Evolutionary conservation across 2,329 filamentous ascomycete species (phyloP).

Genomic region (Phaeosphaeria sp.): DNA sequence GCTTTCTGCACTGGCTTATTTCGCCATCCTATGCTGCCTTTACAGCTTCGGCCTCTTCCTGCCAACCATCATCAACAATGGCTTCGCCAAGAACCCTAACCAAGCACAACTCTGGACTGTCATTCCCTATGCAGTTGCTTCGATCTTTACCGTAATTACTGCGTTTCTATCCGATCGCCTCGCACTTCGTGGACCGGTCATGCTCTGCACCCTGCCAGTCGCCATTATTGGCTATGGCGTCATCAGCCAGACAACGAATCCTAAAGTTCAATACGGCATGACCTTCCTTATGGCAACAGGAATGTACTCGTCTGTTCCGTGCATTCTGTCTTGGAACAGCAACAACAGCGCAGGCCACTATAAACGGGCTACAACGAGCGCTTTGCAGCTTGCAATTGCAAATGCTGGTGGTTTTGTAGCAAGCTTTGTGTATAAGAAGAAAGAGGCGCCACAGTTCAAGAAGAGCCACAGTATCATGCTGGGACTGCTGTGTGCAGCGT

Average conservation of each 20-base stretch:
- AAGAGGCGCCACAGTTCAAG: conserved; percentile 64
- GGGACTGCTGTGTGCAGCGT: conserved; percentile 65
- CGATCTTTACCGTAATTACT: conserved; percentile 58
- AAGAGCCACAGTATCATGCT: conserved; percentile 68
- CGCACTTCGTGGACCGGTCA: conserved; percentile 64
- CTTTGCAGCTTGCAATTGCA: conserved; percentile 69
- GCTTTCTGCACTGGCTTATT: conserved; percentile 68
- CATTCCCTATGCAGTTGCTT: conserved; percentile 68
- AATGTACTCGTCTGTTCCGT: conserved; percentile 68
- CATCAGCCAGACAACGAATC: conserved; percentile 62
- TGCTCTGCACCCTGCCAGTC: conserved; percentile 68
- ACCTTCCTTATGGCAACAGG: conserved; percentile 72
- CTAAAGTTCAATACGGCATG: conserved; percentile 67
- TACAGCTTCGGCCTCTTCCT: conserved; percentile 72
- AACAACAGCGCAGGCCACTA: conserved; percentile 75
- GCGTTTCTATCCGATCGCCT: conserved; percentile 68
- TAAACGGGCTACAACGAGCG: conserved; percentile 71
- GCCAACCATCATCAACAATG: conserved; percentile 68
- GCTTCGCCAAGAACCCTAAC: conserved; percentile 62
- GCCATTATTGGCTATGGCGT: conserved; percentile 71
- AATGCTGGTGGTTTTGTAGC: conserved; percentile 73
- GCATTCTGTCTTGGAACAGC: conserved; percentile 69
- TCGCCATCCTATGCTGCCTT: conserved; percentile 63
- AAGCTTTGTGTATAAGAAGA: conserved; percentile 66
- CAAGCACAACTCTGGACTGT: conserved; percentile 68